These are phyloP conservation scores for Fomitiporia mediterranea DNA, from an alignment of 1,284 basidiomycete species.

Conservation along the genomic window DNA sequence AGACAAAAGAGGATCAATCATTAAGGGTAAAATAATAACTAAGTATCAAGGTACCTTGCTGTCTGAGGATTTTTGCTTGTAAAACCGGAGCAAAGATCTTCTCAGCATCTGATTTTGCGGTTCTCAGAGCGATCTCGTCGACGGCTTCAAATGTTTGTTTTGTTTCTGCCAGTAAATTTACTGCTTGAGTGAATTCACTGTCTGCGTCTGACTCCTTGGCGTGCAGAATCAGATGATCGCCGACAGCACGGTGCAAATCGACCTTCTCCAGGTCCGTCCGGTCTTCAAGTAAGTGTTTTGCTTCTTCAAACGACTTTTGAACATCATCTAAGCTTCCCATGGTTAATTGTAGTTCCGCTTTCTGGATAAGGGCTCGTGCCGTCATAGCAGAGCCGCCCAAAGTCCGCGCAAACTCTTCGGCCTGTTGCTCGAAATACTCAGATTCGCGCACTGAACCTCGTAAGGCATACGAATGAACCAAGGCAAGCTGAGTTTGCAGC, in stretches of 20 bases:
- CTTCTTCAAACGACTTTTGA: slow-evolving; percentile 46
- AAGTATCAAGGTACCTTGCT: slow-evolving; percentile 55
- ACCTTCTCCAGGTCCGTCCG: slow-evolving; percentile 53
- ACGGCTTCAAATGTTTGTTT: slow-evolving; percentile 49
- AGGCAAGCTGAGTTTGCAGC: slow-evolving; percentile 56
- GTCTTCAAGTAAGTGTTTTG: slow-evolving; percentile 42
- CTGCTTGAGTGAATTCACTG: slow-evolving; percentile 49
- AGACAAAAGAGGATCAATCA: slow-evolving; percentile 16
- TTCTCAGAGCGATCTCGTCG: slow-evolving; percentile 34
- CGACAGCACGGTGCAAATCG: slow-evolving; percentile 58
- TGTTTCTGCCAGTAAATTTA: slow-evolving; percentile 53
- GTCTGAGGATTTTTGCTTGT: slow-evolving; percentile 62
- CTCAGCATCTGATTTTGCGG: slow-evolving; percentile 25
- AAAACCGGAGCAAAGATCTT: slow-evolving; percentile 67
- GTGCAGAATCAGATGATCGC: slow-evolving; percentile 51
- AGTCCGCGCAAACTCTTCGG: slow-evolving; percentile 60
- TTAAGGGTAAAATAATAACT: slow-evolving; percentile 1
- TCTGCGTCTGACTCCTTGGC: slow-evolving; percentile 45
- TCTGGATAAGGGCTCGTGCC: slow-evolving; percentile 58
- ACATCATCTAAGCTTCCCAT: slow-evolving; percentile 56
- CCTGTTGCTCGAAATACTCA: slow-evolving; percentile 77
- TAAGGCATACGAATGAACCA: slow-evolving; percentile 56
- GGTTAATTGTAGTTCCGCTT: slow-evolving; percentile 65
- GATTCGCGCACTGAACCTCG: slow-evolving; percentile 80
- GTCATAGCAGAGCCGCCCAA: slow-evolving; percentile 61